Evolutionary conservation across 495 filamentous ascomycete genomes (phyloP).

Genomic region (Talaromyces wortmannii): DNA sequence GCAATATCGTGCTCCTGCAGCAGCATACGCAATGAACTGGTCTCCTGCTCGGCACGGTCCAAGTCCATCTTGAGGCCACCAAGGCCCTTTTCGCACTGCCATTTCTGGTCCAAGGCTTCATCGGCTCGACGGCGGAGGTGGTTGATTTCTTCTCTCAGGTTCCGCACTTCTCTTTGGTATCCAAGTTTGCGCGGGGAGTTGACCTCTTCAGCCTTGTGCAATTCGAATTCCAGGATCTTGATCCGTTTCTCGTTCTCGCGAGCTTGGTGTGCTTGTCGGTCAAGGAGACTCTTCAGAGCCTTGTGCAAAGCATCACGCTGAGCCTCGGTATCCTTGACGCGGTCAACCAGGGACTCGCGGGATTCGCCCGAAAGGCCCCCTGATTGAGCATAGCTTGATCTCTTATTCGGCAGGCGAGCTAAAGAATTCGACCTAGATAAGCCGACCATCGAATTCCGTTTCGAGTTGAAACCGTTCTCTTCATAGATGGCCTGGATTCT

Average conservation of each 20-base stretch:
- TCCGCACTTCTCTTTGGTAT: constrained; percentile 74
- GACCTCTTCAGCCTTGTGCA: constrained; percentile 60
- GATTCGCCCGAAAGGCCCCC: constrained; percentile 41
- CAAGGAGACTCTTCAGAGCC: constrained; percentile 78
- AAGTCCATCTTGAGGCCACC: constrained; percentile 94
- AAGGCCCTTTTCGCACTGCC: constrained; percentile 90
- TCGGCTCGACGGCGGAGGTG: constrained; percentile 81
- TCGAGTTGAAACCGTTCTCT: constrained; percentile 34
- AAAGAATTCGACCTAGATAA: constrained; percentile 58
- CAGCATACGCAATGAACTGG: constrained; percentile 66
- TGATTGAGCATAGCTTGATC: constrained; percentile 19
- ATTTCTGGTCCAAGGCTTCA: constrained; percentile 94
- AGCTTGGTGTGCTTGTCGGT: constrained; percentile 75
- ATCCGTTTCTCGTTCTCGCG: constrained; percentile 74
- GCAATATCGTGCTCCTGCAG: constrained; percentile 84
- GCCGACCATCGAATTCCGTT: constrained; percentile 28
- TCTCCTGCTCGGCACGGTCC: constrained; percentile 92
- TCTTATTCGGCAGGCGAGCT: constrained; percentile 35
- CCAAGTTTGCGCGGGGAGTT: constrained; percentile 64
- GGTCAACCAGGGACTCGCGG: constrained; percentile 67
- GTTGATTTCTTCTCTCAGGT: constrained; percentile 77
- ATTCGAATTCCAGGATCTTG: constrained; percentile 66
- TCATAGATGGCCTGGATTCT: constrained; percentile 60
- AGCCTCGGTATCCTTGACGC: constrained; percentile 84
- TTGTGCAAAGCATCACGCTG: constrained; percentile 90